Evolutionary conservation across 371 early-diverging fungal species (phyloP).

Genomic region (Apophysomyces ossiformis): DNA sequence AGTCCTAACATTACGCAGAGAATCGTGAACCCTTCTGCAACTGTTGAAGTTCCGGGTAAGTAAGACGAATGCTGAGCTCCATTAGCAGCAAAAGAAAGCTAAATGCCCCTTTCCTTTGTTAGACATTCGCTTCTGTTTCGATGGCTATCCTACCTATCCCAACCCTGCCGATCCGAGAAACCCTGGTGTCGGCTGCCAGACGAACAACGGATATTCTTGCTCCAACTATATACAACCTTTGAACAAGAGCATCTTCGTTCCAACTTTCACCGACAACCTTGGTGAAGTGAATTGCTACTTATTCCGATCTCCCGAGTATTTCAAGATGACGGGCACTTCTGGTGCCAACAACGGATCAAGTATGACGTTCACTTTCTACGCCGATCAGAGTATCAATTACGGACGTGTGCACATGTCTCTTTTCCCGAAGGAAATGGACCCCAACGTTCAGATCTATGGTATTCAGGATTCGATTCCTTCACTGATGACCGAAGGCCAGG

Average conservation of each 20-base stretch:
- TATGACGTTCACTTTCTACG: slow-evolving; percentile 42
- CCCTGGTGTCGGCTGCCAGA: slow-evolving; percentile 43
- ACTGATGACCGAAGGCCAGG: slow-evolving; percentile 28
- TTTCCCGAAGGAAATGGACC: slow-evolving; percentile 52
- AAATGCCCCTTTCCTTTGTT: neutral
- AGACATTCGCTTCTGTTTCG: slow-evolving; percentile 56
- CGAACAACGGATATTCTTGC: slow-evolving; percentile 47
- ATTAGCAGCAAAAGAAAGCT: neutral
- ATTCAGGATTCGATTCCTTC: slow-evolving; percentile 25
- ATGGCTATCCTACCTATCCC: slow-evolving; percentile 39
- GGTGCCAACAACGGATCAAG: slow-evolving; percentile 50
- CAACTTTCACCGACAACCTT: slow-evolving; percentile 41
- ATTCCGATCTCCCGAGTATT: slow-evolving; percentile 37
- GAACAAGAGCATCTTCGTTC: slow-evolving; percentile 42
- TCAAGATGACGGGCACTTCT: slow-evolving; percentile 42
- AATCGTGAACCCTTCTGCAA: slow-evolving; percentile 35
- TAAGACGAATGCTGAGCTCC: no score
- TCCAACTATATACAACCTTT: slow-evolving; percentile 28
- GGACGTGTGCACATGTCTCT: slow-evolving; percentile 49
- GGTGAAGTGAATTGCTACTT: slow-evolving; percentile 46
- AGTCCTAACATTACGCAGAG: slow-evolving; percentile 51
- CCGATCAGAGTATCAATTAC: slow-evolving; percentile 32
- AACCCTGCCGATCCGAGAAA: slow-evolving; percentile 15
- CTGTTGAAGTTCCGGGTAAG: slow-evolving; percentile 45
- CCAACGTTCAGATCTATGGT: slow-evolving; percentile 42